phyloP scores from a whole-genome alignment of 495 filamentous ascomycete species.

The Poronia punctata region DNA sequence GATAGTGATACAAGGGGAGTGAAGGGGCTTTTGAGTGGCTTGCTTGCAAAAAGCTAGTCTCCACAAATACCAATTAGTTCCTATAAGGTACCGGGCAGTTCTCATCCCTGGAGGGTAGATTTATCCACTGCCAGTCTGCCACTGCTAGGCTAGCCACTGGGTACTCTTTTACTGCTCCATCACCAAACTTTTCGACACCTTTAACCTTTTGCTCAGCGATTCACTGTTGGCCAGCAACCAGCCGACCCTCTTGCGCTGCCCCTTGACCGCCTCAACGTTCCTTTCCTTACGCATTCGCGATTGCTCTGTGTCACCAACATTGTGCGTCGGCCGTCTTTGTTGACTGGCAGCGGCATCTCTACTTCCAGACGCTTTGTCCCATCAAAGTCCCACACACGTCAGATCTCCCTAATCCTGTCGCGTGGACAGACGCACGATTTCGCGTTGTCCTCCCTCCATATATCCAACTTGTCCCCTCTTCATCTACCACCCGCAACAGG shows the following conservation, averaged over 20 bases:
- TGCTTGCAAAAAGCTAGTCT: no score
- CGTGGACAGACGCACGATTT: conserved; percentile 29
- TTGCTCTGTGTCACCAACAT: conserved; percentile 6
- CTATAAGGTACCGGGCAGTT: no score
- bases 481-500: conserved; percentile 3
- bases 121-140: no score
- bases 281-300: conserved; percentile 6
- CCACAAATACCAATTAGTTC: no score
- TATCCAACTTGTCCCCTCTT: background rate
- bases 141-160: no score
- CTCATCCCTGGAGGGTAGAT: no score
- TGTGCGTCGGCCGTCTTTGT: conserved; percentile 4
- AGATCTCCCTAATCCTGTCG: conserved; percentile 29
- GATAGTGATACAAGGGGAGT: no score
- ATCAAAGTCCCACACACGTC: conserved; percentile 29
- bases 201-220: conserved; percentile 3
- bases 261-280: conserved; percentile 3
- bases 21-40: no score
- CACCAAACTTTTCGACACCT: no score
- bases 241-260: conserved; percentile 14
- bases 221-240: conserved; percentile 7
- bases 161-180: no score
- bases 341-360: conserved; percentile 4
- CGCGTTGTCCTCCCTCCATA: conserved; percentile 22
- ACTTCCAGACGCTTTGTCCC: conserved; percentile 12